Conservation (phyloP, 306 rosid species). For the Castanospermum australe region DNA sequence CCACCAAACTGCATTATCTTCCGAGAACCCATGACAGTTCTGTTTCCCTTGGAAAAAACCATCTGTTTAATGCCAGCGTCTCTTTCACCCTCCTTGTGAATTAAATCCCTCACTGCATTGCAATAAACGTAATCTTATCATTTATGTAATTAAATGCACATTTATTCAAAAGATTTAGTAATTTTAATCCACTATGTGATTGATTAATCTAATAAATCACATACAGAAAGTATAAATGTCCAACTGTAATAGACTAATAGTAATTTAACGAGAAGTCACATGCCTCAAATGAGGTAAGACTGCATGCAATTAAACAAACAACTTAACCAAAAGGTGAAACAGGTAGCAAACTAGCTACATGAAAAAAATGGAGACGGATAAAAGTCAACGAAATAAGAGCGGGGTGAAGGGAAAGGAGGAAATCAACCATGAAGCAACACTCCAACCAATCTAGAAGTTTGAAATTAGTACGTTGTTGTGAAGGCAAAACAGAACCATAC, state of each 20-base stretch:
- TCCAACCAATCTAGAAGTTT: too few relatives aligned
- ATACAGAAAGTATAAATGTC: too few relatives aligned
- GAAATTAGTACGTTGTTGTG: neutral
- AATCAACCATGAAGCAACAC: neutral
- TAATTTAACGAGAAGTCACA: too few relatives aligned
- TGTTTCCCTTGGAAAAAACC: conserved; percentile 25
- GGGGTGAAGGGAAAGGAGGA: neutral
- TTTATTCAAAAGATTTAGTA: too few relatives aligned
- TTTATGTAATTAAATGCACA: neutral
- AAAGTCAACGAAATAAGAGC: neutral
- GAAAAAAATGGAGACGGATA: too few relatives aligned
- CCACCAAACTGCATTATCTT: conserved; percentile 49
- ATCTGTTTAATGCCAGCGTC: conserved; percentile 17
- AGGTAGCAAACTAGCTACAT: too few relatives aligned
- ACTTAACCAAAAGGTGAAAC: too few relatives aligned
- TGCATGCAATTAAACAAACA: too few relatives aligned
- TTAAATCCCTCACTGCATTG: conserved; percentile 10
- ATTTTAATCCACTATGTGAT: too few relatives aligned
- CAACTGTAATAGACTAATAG: too few relatives aligned
- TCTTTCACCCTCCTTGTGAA: conserved; percentile 7
- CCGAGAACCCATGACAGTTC: conserved; percentile 16
- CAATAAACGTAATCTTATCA: neutral
- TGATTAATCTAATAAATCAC: too few relatives aligned
- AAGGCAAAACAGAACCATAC: neutral
- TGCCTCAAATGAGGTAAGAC: too few relatives aligned